These are phyloP conservation scores for Chaetomium olivaceum DNA, from an alignment of 2,329 filamentous ascomycete genomes.

Conservation along the genomic window DNA sequence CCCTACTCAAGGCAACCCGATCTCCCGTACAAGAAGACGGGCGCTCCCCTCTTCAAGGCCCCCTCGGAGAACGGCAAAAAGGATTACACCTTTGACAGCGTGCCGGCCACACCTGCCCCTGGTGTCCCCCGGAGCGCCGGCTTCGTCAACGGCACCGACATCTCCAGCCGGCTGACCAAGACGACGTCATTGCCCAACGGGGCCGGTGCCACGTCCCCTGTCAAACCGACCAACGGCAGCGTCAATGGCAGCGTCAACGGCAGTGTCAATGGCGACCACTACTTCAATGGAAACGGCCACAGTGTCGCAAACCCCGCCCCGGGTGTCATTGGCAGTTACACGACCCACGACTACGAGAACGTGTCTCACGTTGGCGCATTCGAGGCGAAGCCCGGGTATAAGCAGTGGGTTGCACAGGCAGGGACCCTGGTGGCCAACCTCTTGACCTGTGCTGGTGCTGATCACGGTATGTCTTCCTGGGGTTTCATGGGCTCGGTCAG, in stretches of 20 bases:
- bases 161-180: conserved; percentile 73
- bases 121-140: conserved; percentile 67
- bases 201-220: conserved; percentile 39
- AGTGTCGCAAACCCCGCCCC: neutral
- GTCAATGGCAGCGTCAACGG: neutral
- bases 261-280: conserved; percentile 20
- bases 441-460: conserved; percentile 89
- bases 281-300: conserved; percentile 21
- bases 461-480: conserved; percentile 64
- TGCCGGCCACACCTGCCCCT: conserved; percentile 80
- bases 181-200: conserved; percentile 61
- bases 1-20: conserved; percentile 96
- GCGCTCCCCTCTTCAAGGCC: conserved; percentile 79
- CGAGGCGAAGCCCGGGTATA: conserved; percentile 87
- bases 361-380: conserved; percentile 57
- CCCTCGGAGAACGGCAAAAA: conserved; percentile 52
- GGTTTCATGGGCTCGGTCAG: no score
- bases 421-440: conserved; percentile 93
- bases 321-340: conserved; percentile 42
- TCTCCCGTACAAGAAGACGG: conserved; percentile 93
- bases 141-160: conserved; percentile 66
- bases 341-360: conserved; percentile 66
- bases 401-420: conserved; percentile 97
- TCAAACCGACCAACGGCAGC: conserved; percentile 24
- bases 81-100: conserved; percentile 87